A percentile compares a stretch with the other conserved stretches of the same genome.
Evolutionary conservation across 2,329 filamentous ascomycete genomes (phyloP).

Genomic region (Colletotrichum kahawae): DNA sequence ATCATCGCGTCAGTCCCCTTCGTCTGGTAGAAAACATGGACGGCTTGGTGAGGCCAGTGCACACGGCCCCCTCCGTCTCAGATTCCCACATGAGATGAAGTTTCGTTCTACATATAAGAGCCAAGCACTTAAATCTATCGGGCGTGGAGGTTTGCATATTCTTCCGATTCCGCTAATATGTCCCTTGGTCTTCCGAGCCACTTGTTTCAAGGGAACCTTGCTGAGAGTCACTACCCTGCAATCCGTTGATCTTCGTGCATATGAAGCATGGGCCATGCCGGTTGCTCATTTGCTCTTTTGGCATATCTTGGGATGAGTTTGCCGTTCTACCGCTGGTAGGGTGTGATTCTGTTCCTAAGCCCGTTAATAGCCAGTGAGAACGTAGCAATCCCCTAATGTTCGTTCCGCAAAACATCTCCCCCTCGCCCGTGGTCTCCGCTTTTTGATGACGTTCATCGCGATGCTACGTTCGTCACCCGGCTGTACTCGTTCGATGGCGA

Average conservation of each 20-base stretch:
- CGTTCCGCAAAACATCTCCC: neutral
- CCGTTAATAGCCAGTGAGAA: too few species aligned
- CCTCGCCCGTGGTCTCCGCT: neutral
- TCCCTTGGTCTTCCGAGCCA: neutral
- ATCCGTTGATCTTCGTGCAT: too few species aligned
- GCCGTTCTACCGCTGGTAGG: neutral
- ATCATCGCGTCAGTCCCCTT: too few species aligned
- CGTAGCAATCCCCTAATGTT: too few species aligned
- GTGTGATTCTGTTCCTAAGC: neutral
- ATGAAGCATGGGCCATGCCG: neutral
- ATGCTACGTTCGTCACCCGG: neutral
- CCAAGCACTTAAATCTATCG: neutral
- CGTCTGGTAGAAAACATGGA: neutral
- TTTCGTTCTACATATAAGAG: fast-evolving
- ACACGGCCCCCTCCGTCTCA: neutral
- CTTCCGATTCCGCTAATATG: neutral
- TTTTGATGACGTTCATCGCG: neutral
- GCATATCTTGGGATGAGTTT: neutral
- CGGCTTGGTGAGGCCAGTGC: neutral
- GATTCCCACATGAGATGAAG: neutral
- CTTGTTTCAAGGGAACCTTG: neutral
- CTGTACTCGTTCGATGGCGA: neutral
- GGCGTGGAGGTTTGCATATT: neutral
- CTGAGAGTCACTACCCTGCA: neutral
- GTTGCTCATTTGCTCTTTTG: neutral